A percentile compares a stretch with the other conserved stretches of the same genome.
These are phyloP conservation scores for Suillus cothurnatus DNA, from an alignment of 768 basidiomycete genomes.

Conservation along the genomic window DNA sequence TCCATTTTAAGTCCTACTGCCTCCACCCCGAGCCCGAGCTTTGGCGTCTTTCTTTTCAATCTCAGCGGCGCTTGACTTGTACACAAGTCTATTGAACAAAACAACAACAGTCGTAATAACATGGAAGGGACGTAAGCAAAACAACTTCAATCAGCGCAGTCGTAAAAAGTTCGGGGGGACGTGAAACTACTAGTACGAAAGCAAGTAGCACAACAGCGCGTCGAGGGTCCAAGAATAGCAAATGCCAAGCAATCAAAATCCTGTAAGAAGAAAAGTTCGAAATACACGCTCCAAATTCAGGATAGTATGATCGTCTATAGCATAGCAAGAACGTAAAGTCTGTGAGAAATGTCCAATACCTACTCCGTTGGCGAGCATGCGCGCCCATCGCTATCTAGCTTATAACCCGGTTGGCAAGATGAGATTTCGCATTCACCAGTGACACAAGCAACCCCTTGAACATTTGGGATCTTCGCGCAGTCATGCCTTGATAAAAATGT, in stretches of 20 bases:
- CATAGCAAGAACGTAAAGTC: background rate
- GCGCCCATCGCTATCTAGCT: slow-evolving; percentile 14
- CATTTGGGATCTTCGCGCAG: slow-evolving; percentile 27
- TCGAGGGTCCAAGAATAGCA: background rate
- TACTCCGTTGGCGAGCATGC: slow-evolving; percentile 18
- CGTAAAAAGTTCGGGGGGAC: background rate
- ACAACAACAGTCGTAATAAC: background rate
- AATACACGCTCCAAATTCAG: background rate
- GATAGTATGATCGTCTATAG: background rate
- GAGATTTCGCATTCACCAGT: slow-evolving; percentile 26
- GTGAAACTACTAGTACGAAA: background rate
- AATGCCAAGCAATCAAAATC: background rate
- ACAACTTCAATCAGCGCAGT: background rate
- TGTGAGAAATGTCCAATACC: background rate
- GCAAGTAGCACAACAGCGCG: background rate
- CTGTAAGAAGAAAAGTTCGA: background rate
- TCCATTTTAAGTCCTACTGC: slow-evolving; percentile 4
- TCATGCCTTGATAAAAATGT: slow-evolving; percentile 22
- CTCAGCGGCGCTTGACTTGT: background rate
- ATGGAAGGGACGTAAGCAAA: background rate
- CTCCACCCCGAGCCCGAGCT: slow-evolving; percentile 4
- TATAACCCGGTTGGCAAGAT: slow-evolving; percentile 30
- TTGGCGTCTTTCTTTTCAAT: background rate
- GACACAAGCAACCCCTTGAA: slow-evolving; percentile 29
- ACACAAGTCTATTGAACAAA: background rate